Evolutionary conservation across 306 rosid genomes (phyloP).

Genomic region (Pyrus betulifolia): DNA sequence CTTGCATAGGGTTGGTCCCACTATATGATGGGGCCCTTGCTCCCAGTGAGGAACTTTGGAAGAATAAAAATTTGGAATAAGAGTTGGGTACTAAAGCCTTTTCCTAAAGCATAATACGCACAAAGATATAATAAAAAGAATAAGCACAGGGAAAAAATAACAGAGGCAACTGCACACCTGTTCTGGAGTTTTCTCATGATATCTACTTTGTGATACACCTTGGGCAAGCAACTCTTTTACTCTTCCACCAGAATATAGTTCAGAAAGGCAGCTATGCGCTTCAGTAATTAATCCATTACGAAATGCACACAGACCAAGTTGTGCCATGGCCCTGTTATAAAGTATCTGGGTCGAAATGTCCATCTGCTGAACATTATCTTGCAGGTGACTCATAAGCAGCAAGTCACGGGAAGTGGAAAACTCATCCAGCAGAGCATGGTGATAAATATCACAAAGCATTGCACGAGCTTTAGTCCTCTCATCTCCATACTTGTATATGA

Average conservation of each 20-base stretch:
- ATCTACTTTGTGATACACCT: conserved; percentile 88
- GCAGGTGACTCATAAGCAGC: conserved; percentile 95
- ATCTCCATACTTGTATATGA: conserved; percentile 76
- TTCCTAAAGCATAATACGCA: neutral
- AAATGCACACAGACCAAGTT: conserved; percentile 89
- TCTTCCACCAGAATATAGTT: conserved; percentile 96
- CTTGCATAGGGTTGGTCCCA: neutral
- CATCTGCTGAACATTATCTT: conserved; percentile 80
- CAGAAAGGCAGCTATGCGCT: conserved; percentile 85
- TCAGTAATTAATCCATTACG: conserved; percentile 70
- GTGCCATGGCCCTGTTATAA: conserved; percentile 91
- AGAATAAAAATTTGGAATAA: neutral
- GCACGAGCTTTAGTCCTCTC: conserved; percentile 95
- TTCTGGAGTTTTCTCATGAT: conserved; percentile 97
- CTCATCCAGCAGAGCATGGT: conserved; percentile 82
- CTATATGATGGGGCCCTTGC: neutral
- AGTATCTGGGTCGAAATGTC: conserved; percentile 94
- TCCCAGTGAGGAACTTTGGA: neutral
- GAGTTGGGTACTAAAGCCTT: neutral
- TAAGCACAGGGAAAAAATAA: neutral
- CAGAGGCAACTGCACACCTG: conserved; percentile 49
- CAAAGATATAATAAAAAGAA: neutral
- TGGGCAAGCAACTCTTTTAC: conserved; percentile 96
- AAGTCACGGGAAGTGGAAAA: conserved; percentile 80
- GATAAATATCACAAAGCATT: conserved; percentile 97